Evolutionary conservation across 176 grass and related monocot genomes (phyloP).

Genomic region (Urochloa ruziziensis): DNA sequence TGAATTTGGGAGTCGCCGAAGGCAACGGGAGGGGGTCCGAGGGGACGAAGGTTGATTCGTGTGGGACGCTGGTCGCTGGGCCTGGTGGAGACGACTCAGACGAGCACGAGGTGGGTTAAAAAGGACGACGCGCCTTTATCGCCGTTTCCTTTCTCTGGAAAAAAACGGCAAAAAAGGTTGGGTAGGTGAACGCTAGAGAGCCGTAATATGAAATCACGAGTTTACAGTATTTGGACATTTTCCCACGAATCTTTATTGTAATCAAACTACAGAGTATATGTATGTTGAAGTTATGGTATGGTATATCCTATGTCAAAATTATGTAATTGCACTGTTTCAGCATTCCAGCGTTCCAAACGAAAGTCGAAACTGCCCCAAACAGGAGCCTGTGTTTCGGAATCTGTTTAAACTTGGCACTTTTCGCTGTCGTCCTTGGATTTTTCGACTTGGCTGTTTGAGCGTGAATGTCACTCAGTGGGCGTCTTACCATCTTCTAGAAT

Average conservation of each 20-base stretch:
- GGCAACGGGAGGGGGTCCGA: neutral
- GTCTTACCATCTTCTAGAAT: neutral
- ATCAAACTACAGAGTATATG: too few species aligned
- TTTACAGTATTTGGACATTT: neutral
- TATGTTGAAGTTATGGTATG: too few species aligned
- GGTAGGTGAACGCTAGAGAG: neutral
- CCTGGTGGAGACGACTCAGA: neutral
- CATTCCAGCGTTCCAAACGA: neutral
- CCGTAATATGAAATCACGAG: too few species aligned
- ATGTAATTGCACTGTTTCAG: neutral
- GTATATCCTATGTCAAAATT: neutral
- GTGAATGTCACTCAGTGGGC: neutral
- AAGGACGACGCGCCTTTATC: neutral
- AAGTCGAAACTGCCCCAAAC: too few species aligned
- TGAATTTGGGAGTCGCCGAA: constrained; percentile 26
- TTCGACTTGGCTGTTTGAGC: neutral
- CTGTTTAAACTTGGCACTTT: neutral
- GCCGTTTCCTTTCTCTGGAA: neutral
- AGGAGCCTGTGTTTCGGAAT: neutral
- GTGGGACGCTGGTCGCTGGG: neutral
- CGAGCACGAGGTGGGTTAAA: constrained; percentile 12
- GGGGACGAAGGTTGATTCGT: neutral
- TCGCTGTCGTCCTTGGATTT: neutral
- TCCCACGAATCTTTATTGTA: neutral
- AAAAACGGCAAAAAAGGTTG: constrained; percentile 15